Conservation (phyloP, 768 basidiomycete genomes). For the Chalciporus pseudorubinellus region DNA sequence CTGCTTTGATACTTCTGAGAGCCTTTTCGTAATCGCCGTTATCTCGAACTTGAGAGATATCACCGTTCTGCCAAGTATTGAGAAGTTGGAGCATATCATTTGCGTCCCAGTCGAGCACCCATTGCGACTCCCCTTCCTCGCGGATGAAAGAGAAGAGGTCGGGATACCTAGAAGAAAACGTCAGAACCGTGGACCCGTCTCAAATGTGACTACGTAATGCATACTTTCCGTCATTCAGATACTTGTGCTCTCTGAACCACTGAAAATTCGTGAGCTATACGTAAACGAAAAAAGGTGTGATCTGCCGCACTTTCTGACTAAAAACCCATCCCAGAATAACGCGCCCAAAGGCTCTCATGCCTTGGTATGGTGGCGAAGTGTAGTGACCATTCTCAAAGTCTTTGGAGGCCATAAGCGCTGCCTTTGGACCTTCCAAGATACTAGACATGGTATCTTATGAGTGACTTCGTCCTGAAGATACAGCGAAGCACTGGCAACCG, state of each 20-base stretch:
- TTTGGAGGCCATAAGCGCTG: conserved; percentile 48
- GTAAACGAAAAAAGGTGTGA: conserved; percentile 75
- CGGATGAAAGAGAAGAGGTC: conserved; percentile 48
- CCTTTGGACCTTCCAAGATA: conserved; percentile 56
- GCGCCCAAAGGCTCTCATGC: conserved; percentile 54
- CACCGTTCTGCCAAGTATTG: conserved; percentile 49
- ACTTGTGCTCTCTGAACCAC: conserved; percentile 52
- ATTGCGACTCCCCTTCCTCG: conserved; percentile 47
- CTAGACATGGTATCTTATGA: conserved; percentile 24
- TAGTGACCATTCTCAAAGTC: conserved; percentile 56
- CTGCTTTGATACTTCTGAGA: conserved; percentile 45
- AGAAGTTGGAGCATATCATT: conserved; percentile 52
- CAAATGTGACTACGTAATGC: neutral
- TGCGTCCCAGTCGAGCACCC: conserved; percentile 48
- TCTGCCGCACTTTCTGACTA: conserved; percentile 54
- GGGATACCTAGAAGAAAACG: conserved; percentile 35
- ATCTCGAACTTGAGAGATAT: conserved; percentile 45
- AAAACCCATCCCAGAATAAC: conserved; percentile 55
- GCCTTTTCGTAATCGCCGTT: conserved; percentile 41
- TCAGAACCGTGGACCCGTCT: neutral
- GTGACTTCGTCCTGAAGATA: neutral
- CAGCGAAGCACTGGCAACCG: conserved; percentile 4
- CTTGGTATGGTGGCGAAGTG: conserved; percentile 41
- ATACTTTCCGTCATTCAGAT: conserved; percentile 41
- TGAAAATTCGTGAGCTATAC: conserved; percentile 26